phyloP scores from a whole-genome alignment of 441 rosid species.

The Euphorbia corollata region DNA sequence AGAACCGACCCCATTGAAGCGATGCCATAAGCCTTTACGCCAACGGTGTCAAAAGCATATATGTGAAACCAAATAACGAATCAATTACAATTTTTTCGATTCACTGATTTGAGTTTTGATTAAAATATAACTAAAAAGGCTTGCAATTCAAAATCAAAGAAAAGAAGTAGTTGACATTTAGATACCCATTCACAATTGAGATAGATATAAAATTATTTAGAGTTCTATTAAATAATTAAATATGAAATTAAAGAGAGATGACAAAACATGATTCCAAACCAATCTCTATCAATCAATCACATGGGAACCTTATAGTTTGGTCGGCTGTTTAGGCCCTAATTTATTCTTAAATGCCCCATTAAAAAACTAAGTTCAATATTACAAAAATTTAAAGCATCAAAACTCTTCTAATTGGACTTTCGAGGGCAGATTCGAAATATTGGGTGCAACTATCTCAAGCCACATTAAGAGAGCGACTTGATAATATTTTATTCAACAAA shows the following conservation, averaged over 20 bases:
- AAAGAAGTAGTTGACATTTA: constrained; percentile 26
- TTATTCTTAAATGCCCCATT: constrained; percentile 30
- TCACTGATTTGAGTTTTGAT: background rate
- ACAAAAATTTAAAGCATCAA: background rate
- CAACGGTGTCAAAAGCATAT: no score
- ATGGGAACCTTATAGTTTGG: constrained; percentile 38
- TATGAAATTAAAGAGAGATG: constrained; percentile 12
- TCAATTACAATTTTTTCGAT: no score
- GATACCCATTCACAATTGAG: constrained; percentile 17
- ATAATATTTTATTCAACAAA: no score
- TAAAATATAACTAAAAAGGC: background rate
- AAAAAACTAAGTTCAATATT: constrained; percentile 7
- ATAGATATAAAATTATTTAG: background rate
- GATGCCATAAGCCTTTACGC: no score
- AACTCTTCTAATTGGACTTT: constrained; percentile 23
- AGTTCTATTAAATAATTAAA: background rate
- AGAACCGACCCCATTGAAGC: no score
- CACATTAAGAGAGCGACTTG: constrained; percentile 19
- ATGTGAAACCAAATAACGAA: no score
- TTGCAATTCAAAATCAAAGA: constrained; percentile 1
- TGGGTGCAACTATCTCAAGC: constrained; percentile 32
- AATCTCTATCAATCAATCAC: constrained; percentile 30
- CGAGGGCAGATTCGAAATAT: constrained; percentile 18
- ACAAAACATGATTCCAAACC: constrained; percentile 33
- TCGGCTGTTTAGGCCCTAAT: constrained; percentile 34